Evolutionary conservation across 2,329 filamentous ascomycete species (phyloP), one percentile per base, ranked within the genome.

Genomic region (Aspergillus pseudoterreus): DNA sequence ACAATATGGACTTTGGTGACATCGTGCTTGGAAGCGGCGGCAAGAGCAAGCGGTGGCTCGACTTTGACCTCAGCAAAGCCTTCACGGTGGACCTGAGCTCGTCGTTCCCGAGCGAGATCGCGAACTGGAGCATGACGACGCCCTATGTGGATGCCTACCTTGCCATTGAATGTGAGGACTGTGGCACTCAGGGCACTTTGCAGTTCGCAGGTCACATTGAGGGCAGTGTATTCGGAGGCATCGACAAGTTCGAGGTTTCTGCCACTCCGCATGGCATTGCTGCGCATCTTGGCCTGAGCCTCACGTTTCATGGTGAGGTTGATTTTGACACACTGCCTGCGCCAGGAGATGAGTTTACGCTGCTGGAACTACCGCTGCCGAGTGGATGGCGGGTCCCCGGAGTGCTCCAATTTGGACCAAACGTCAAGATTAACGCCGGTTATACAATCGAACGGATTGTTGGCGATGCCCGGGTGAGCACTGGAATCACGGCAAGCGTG

Each of bases 221-320:
- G 44, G 51, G 30, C 9, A 51, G 51, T 14, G 21, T 50, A 2
- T 32, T 38, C 17, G 17, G 47, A 6, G 46, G 47, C 3, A 21
- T 52, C 9, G 42, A 52, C n/a, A 52, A 49, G 41, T 45, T 52
- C 12, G 50, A 52, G 50, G 17, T 52, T 33, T 49, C 46, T 1
- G 46, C 39, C 12, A 49, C 12, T n/a, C 50, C 50, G 11, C 22
- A 49, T 2, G 50, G 42, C 6, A 36, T 52, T 22, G 10, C 36
- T 32, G 47, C 47, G 27, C 47, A 50, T 35, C 30, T 54, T 6
- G 51, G 49, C 4, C 10, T 51, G 4, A 45, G 48, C 11, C 41
- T 54, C 1, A 47, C 47, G 12, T 51, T 54, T 17, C 24, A 44
- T 2, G 51, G 51, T 1, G 27, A 50, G 4, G 17, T 48, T 5